Base-by-base conservation (phyloP, 768 basidiomycete species). In the Pisolithus tinctorius region DNA sequence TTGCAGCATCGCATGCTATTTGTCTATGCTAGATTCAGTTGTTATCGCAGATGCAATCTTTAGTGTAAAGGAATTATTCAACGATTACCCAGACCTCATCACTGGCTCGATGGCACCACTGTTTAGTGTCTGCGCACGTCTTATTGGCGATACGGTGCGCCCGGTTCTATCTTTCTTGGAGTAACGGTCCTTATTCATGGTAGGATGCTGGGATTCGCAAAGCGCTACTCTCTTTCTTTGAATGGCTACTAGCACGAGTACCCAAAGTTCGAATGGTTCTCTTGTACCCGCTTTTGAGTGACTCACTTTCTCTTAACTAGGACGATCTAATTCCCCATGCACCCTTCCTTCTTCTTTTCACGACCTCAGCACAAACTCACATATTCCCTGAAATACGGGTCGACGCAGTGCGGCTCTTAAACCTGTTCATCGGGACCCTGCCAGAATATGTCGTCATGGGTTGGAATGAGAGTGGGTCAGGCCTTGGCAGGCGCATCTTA, bases 301-400 rank as follows among this genome's bases (percentile, higher is more conserved):
- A 45, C 53, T 65, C 49, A 27, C 49, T 45, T 46, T 39, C 47
- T 36, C 47, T 29, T 40, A 38, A 11, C 29, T 58, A 94, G 92
- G 76, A 83, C 38, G 75, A 81, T 47, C 67, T 97, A 1, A 53
- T 71, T 1, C 93, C 94, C 4, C 90, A 96, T 61, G 74, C 86
- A 0, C 73, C 88, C 1, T 60, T 83, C 0, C 72, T 97, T 5
- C 73, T 97, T 23, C 79, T 98, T 14, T 95, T 93, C 64, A 82
- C 83, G 0, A 84, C 89, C 6, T 95, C 93, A 9, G 91, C 92
- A 0, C 86, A 94, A 65, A 93, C 91, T 0, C 88, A 94, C 60
- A 95, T 98, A 44, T 96, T 93, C 65, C 93, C 93, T 20, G 92
- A 95, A 66, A 92, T 97, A 53, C 80, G 93, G 14, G 78, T 97